A percentile compares a stretch with the other conserved stretches of the same genome.
phyloP scores from a whole-genome alignment of 495 filamentous ascomycete genomes.

The Mytilinidion resinicola region DNA sequence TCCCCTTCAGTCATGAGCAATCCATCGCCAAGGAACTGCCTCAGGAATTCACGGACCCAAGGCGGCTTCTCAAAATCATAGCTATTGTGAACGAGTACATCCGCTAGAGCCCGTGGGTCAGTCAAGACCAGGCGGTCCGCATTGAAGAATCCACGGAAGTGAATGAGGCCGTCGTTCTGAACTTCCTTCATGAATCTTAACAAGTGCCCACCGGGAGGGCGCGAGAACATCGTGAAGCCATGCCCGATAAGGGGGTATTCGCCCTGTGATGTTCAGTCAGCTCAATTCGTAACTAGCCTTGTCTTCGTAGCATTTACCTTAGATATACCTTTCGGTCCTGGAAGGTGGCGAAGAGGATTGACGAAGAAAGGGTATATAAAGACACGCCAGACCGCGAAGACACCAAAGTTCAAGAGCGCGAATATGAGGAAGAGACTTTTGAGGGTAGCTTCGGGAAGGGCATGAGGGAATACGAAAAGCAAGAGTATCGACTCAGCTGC shows the following conservation, averaged over 20 bases:
- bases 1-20: slow-evolving; percentile 35
- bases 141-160: slow-evolving; percentile 28
- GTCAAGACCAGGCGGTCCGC: slow-evolving; percentile 25
- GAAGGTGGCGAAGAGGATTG: slow-evolving; percentile 28
- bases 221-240: slow-evolving; percentile 21
- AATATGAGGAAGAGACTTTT: slow-evolving; percentile 7
- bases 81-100: slow-evolving; percentile 34
- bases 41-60: slow-evolving; percentile 34
- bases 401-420: slow-evolving; percentile 6
- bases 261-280: neutral
- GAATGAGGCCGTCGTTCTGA: slow-evolving; percentile 31
- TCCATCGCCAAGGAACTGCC: slow-evolving; percentile 31
- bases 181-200: slow-evolving; percentile 24
- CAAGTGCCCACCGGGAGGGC: slow-evolving; percentile 12
- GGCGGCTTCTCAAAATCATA: slow-evolving; percentile 51
- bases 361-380: slow-evolving; percentile 25
- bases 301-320: neutral
- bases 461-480: slow-evolving; percentile 8
- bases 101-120: slow-evolving; percentile 26
- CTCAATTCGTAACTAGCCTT: neutral
- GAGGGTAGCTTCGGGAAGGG: neutral
- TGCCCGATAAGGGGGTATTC: slow-evolving; percentile 22
- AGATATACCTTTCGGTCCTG: slow-evolving; percentile 9
- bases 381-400: slow-evolving; percentile 7
- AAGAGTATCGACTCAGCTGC: slow-evolving; percentile 4